A percentile compares a stretch with the other conserved stretches of the same genome.
Conservation (phyloP, 352 stramenopile genomes). For the Globisporangium sylvaticum region DNA sequence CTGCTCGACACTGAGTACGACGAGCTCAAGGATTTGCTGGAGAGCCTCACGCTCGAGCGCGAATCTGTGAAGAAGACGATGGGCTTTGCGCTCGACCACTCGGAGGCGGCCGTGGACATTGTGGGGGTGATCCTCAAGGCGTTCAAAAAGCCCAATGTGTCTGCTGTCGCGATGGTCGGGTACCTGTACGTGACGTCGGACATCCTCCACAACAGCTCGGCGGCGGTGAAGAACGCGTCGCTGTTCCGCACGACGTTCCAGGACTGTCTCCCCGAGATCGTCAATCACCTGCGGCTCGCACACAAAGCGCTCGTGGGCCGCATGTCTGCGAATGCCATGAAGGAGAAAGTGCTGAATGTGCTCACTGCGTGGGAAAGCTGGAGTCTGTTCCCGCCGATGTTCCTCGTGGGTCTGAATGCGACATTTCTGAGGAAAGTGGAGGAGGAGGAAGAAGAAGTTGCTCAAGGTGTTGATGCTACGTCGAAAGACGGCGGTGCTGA, state of each 20-base stretch:
- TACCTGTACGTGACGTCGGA: conserved; percentile 84
- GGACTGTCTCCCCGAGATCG: conserved; percentile 69
- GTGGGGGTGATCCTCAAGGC: conserved; percentile 42
- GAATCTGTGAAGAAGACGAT: conserved; percentile 68
- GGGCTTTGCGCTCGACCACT: conserved; percentile 79
- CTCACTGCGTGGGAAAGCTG: conserved; percentile 74
- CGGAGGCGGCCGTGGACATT: conserved; percentile 68
- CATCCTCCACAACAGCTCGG: conserved; percentile 88
- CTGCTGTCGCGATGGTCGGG: conserved; percentile 47
- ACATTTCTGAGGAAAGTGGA: conserved; percentile 76
- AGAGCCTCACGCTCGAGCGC: conserved; percentile 51
- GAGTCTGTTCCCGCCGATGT: conserved; percentile 73
- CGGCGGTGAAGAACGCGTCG: conserved; percentile 85
- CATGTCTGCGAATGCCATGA: conserved; percentile 81
- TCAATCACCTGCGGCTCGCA: conserved; percentile 45
- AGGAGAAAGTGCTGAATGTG: conserved; percentile 75
- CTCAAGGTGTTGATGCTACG: neutral
- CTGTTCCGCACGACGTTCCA: conserved; percentile 87
- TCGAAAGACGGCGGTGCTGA: conserved; percentile 13
- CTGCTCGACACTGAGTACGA: conserved; percentile 52
- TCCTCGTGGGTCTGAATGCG: conserved; percentile 75
- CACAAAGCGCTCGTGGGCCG: conserved; percentile 58
- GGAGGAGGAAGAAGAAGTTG: conserved; percentile 38
- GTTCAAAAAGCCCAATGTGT: conserved; percentile 37
- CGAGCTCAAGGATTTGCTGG: conserved; percentile 42